A percentile compares a stretch with the other conserved stretches of the same genome.
These are phyloP conservation scores for Blastobotrys elegans DNA, from an alignment of 1,139 yeast genomes.

Conservation along the genomic window DNA sequence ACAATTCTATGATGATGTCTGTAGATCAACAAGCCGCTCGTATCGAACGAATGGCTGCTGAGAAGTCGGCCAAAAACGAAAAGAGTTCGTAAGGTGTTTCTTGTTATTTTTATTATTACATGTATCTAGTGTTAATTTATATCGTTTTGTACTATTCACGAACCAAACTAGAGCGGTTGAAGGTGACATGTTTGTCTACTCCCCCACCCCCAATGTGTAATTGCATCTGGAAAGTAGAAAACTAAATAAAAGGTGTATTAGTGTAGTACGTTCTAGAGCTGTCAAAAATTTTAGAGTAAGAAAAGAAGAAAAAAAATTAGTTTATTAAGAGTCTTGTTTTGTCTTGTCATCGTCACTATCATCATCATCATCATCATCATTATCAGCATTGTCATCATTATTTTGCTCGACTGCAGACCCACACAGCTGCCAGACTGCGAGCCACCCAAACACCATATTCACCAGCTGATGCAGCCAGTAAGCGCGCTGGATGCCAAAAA, in stretches of 20 bases:
- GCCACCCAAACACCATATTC: slow-evolving; percentile 29
- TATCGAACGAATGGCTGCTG: not conserved
- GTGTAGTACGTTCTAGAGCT: no score
- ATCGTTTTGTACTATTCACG: not conserved
- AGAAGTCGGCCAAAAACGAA: not conserved
- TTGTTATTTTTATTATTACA: not conserved
- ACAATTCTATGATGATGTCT: slow-evolving; percentile 12
- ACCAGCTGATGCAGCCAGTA: slow-evolving; percentile 35
- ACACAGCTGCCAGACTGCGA: slow-evolving; percentile 13
- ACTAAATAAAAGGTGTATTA: no score
- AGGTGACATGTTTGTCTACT: no score
- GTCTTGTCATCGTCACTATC: not conserved
- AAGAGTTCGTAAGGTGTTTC: no score
- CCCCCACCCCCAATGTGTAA: no score
- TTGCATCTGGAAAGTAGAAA: no score
- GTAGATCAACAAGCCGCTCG: slow-evolving; percentile 12
- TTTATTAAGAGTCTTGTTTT: no score
- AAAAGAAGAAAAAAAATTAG: no score
- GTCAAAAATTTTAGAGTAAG: no score
- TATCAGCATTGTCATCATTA: not conserved
- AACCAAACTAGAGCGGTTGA: not conserved
- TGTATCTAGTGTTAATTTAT: no score
- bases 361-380: not conserved
- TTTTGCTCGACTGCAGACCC: not conserved
- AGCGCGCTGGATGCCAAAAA: slow-evolving; percentile 33